These are phyloP conservation scores for Yamadazyma jaroonii DNA, from an alignment of 1,139 yeast species.

Conservation along the genomic window DNA sequence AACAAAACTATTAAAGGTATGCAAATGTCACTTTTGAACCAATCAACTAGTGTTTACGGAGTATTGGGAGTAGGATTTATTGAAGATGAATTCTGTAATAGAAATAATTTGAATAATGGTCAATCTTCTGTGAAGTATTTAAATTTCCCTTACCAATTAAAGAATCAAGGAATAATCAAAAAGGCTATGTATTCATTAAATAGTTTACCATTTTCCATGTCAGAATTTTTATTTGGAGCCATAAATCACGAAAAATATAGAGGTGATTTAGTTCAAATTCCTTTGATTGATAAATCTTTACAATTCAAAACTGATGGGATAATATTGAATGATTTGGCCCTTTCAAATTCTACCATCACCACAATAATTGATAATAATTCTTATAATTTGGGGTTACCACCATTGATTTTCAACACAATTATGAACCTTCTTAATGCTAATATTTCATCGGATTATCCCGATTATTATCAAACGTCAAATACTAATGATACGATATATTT, in stretches of 20 bases:
- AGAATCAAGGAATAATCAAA: slow-evolving; percentile 22
- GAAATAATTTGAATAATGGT: slow-evolving; percentile 13
- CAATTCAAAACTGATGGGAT: slow-evolving; percentile 3
- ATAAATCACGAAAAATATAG: slow-evolving; percentile 25
- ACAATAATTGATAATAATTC: slow-evolving; percentile 8
- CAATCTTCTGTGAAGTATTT: slow-evolving; percentile 5
- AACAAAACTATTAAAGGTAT: slow-evolving; percentile 36
- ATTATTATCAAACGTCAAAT: slow-evolving; percentile 3
- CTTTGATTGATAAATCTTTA: slow-evolving; percentile 2
- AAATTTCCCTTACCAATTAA: slow-evolving; percentile 25
- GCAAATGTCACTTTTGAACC: slow-evolving; percentile 50
- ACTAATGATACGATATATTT: slow-evolving; percentile 3
- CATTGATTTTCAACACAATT: slow-evolving; percentile 3
- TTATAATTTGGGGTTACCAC: slow-evolving; percentile 4
- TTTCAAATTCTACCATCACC: background rate
- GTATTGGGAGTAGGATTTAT: slow-evolving; percentile 57
- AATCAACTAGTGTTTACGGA: slow-evolving; percentile 41
- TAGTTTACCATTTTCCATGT: slow-evolving; percentile 13
- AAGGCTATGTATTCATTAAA: slow-evolving; percentile 24
- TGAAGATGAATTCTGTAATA: slow-evolving; percentile 39
- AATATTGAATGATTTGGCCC: slow-evolving; percentile 1
- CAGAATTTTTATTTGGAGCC: slow-evolving; percentile 19
- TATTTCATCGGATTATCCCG: slow-evolving; percentile 3
- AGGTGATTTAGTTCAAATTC: slow-evolving; percentile 30
- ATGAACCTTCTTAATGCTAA: slow-evolving; percentile 29